Evolutionary conservation across 768 basidiomycete species (phyloP).

Genomic region (Hygrophorus russula): DNA sequence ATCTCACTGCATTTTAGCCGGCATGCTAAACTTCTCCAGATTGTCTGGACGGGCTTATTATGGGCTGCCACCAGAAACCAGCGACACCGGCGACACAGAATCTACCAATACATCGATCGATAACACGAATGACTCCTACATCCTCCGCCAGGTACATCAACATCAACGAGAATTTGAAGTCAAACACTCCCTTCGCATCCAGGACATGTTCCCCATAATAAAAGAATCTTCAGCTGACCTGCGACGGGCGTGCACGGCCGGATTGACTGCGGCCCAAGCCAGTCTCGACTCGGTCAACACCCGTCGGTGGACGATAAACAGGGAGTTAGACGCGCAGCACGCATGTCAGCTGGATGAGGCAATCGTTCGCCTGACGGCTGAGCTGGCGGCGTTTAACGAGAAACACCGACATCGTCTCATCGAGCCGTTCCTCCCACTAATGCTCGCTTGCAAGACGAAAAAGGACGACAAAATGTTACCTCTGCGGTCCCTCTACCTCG

Average conservation of each 20-base stretch:
- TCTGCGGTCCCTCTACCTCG: conserved; percentile 28
- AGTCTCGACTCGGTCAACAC: conserved; percentile 28
- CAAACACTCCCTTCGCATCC: conserved; percentile 30
- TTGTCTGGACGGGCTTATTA: background rate
- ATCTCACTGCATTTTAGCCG: conserved; percentile 11
- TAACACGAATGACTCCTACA: background rate
- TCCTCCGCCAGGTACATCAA: background rate
- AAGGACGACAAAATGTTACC: conserved; percentile 13
- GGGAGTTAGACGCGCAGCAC: conserved; percentile 16
- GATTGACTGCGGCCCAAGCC: conserved; percentile 11
- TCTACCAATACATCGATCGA: background rate
- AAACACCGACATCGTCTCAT: conserved; percentile 25
- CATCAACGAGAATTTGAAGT: conserved; percentile 13
- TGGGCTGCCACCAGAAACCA: background rate
- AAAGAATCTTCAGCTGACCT: conserved; percentile 22
- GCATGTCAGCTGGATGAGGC: conserved; percentile 14
- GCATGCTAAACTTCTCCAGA: conserved; percentile 2
- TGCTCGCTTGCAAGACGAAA: conserved; percentile 26
- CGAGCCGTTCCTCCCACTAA: conserved; percentile 27
- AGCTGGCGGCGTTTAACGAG: conserved; percentile 19
- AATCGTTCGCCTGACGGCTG: conserved; percentile 29
- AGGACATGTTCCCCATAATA: conserved; percentile 39
- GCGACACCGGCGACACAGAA: background rate
- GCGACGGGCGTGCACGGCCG: conserved; percentile 20
- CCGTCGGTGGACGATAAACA: conserved; percentile 21